These are phyloP conservation scores for Colletotrichum sp. DNA, from an alignment of 2,329 filamentous ascomycete genomes.

Conservation along the genomic window DNA sequence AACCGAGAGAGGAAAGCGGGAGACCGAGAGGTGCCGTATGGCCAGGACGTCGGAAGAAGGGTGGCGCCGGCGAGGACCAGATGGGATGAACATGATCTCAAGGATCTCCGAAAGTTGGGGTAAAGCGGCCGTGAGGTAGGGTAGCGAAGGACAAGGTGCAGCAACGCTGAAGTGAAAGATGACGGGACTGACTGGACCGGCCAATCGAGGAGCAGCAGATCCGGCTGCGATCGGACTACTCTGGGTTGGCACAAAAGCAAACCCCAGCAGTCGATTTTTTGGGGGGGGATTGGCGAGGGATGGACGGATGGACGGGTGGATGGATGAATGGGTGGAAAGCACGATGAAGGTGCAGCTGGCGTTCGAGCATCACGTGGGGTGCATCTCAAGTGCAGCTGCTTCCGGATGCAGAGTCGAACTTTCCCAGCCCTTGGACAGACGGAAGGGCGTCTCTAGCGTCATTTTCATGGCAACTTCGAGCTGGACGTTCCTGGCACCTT, in stretches of 20 bases:
- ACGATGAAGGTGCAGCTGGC: background rate
- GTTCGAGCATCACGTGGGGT: constrained; percentile 2
- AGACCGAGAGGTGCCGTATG: background rate
- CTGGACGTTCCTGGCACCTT: background rate
- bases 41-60: background rate
- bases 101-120: background rate
- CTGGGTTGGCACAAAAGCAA: background rate
- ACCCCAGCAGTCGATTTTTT: background rate
- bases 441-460: background rate
- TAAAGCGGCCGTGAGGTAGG: background rate
- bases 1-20: background rate
- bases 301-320: background rate
- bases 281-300: background rate
- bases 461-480: background rate
- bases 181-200: background rate
- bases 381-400: background rate
- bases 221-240: background rate
- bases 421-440: background rate
- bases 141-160: background rate
- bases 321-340: background rate
- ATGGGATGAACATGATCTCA: background rate
- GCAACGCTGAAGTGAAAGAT: background rate
- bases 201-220: background rate
- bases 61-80: background rate
- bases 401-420: constrained; percentile 9